These are phyloP conservation scores for Penicillium nucicola DNA, from an alignment of 495 filamentous ascomycete genomes.

Conservation along the genomic window DNA sequence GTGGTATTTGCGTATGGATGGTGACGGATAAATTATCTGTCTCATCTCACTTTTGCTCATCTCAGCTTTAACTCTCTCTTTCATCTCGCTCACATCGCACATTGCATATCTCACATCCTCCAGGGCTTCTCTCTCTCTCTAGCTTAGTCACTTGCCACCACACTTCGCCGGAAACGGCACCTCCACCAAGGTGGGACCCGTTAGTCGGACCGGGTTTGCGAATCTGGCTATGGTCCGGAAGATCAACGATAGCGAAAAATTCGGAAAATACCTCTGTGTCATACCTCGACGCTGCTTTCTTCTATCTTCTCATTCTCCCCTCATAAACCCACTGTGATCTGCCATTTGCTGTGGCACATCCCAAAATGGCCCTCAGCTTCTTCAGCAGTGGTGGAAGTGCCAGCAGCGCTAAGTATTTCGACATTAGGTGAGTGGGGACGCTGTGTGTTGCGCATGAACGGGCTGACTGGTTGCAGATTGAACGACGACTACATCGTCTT, in stretches of 20 bases:
- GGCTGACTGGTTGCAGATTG: conserved; percentile 49
- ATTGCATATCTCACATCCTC: too few relatives aligned
- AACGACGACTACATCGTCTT: conserved; percentile 78
- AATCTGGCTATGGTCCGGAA: conserved; percentile 25
- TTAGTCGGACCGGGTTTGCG: conserved; percentile 27
- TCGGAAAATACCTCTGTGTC: conserved; percentile 10
- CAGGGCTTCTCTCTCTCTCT: neutral
- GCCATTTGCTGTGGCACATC: conserved; percentile 14
- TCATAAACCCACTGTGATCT: conserved; percentile 4
- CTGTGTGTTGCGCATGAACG: neutral
- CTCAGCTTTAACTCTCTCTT: neutral
- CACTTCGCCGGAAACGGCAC: conserved; percentile 22
- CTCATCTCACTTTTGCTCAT: neutral
- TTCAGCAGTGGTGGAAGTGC: conserved; percentile 46
- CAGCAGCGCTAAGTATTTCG: conserved; percentile 53
- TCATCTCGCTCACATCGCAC: neutral
- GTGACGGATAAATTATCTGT: neutral
- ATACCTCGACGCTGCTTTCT: conserved; percentile 4
- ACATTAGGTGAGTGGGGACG: conserved; percentile 47
- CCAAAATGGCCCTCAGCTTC: conserved; percentile 49
- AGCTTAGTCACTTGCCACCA: neutral
- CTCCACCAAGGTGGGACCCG: conserved; percentile 27
- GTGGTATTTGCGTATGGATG: neutral
- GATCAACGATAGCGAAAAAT: conserved; percentile 24
- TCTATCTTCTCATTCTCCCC: conserved; percentile 10